phyloP scores from a whole-genome alignment of 2,329 filamentous ascomycete genomes.

The Aspergillus melleus region DNA sequence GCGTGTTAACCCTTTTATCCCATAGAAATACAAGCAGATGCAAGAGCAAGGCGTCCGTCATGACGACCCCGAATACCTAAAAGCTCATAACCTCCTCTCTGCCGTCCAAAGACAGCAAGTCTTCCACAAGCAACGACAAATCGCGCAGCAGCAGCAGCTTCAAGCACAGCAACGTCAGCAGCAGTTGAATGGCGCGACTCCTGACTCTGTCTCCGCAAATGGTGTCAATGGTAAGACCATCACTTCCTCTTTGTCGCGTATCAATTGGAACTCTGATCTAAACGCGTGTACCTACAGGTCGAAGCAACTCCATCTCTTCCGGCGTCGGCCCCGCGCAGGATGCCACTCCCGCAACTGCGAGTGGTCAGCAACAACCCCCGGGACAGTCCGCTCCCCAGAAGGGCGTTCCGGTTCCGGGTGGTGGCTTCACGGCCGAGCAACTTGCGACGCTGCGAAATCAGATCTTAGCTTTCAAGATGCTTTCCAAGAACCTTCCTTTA shows the following conservation, averaged over 20 bases:
- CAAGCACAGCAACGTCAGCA: constrained; percentile 46
- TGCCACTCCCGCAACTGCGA: constrained; percentile 19
- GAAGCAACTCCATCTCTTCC: constrained; percentile 39
- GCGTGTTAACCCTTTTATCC: background rate
- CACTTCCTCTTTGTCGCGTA: background rate
- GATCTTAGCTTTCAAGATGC: constrained; percentile 85
- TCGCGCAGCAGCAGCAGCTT: constrained; percentile 45
- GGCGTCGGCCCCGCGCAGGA: constrained; percentile 25
- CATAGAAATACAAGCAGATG: constrained; percentile 84
- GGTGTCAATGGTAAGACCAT: constrained; percentile 42
- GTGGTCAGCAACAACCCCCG: constrained; percentile 21
- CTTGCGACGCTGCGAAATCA: constrained; percentile 76
- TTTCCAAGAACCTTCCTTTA: constrained; percentile 83
- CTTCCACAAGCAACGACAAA: constrained; percentile 56
- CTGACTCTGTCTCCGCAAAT: constrained; percentile 36
- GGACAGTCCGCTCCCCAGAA: constrained; percentile 27
- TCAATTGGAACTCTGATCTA: background rate
- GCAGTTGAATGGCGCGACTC: constrained; percentile 44
- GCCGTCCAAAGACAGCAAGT: constrained; percentile 66
- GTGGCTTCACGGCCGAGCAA: constrained; percentile 76
- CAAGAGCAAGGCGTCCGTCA: constrained; percentile 78
- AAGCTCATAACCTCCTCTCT: constrained; percentile 72
- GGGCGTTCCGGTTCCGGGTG: constrained; percentile 34
- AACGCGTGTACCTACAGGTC: constrained; percentile 25
- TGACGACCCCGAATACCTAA: constrained; percentile 84